Conservation (phyloP, 2,329 filamentous ascomycete genomes). For the Zarea fungicola region DNA sequence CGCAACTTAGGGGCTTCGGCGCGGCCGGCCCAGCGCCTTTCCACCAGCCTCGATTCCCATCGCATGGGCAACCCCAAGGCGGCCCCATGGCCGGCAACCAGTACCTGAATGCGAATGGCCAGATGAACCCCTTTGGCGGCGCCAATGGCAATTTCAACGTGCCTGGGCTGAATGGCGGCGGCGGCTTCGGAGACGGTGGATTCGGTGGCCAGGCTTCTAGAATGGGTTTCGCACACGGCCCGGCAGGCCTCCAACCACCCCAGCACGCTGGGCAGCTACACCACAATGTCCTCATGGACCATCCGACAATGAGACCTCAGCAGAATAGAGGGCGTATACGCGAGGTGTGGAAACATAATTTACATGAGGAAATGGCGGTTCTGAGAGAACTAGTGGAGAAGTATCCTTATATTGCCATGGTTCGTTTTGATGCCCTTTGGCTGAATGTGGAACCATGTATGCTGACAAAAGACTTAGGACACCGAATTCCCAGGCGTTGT, state of each 20-base stretch:
- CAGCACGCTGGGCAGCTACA: constrained; percentile 44
- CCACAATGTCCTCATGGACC: constrained; percentile 37
- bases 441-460: not conserved
- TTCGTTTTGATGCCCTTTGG: constrained; percentile 31
- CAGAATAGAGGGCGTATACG: constrained; percentile 80
- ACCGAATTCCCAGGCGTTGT: constrained; percentile 99
- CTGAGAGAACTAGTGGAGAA: constrained; percentile 79
- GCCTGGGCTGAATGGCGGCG: constrained; percentile 51
- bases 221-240: constrained; percentile 71
- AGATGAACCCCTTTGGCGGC: constrained; percentile 60
- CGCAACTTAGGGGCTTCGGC: constrained; percentile 34
- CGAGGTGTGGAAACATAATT: constrained; percentile 91
- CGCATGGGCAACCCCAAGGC: constrained; percentile 45
- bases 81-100: constrained; percentile 59
- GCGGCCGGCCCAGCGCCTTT: constrained; percentile 35
- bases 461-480: constrained; percentile 59
- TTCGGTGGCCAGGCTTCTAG: constrained; percentile 83
- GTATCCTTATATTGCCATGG: constrained; percentile 97
- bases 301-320: constrained; percentile 37
- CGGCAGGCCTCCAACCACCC: constrained; percentile 52
- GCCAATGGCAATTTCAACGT: constrained; percentile 54
- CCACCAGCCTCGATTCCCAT: constrained; percentile 46
- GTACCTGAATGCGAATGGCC: constrained; percentile 65
- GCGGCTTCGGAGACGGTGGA: constrained; percentile 61
- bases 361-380: constrained; percentile 84